phyloP scores from a whole-genome alignment of 2,329 filamentous ascomycete genomes.

The Onygenales sp. region DNA sequence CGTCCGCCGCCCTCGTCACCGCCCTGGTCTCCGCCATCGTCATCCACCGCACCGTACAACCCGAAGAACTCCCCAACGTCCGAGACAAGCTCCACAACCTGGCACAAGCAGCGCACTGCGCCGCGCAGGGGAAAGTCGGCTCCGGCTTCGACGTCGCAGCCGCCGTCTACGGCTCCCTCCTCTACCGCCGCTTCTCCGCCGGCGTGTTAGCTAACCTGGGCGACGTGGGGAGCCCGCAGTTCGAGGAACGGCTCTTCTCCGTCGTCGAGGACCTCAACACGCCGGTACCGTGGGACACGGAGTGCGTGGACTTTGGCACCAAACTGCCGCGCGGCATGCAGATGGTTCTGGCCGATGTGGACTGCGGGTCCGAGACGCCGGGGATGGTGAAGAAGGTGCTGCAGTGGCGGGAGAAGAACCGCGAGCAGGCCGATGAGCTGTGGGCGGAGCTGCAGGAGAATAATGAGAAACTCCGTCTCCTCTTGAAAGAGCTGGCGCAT shows the following conservation, averaged over 20 bases:
- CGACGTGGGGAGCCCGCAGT: constrained; percentile 56
- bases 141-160: constrained; percentile 92
- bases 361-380: constrained; percentile 86
- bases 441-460: constrained; percentile 66
- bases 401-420: constrained; percentile 62
- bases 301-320: constrained; percentile 61
- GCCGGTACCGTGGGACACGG: constrained; percentile 62
- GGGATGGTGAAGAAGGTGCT: constrained; percentile 92
- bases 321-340: constrained; percentile 63
- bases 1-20: constrained; percentile 88
- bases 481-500: constrained; percentile 47
- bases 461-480: constrained; percentile 61
- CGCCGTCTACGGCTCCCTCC: constrained; percentile 82
- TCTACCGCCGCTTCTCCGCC: constrained; percentile 89
- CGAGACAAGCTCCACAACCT: constrained; percentile 73
- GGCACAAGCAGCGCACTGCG: constrained; percentile 85
- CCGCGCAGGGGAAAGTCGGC: constrained; percentile 92
- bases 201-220: constrained; percentile 58
- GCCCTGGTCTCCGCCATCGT: constrained; percentile 54
- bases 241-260: constrained; percentile 53
- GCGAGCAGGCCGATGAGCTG: constrained; percentile 54
- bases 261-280: constrained; percentile 54
- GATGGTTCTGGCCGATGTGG: constrained; percentile 90
- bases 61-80: constrained; percentile 38
- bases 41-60: constrained; percentile 34